A percentile compares a stretch with the other conserved stretches of the same genome.
These are phyloP conservation scores for Cornus controversa DNA, from an alignment of 148 eudicot genomes.

Conservation along the genomic window DNA sequence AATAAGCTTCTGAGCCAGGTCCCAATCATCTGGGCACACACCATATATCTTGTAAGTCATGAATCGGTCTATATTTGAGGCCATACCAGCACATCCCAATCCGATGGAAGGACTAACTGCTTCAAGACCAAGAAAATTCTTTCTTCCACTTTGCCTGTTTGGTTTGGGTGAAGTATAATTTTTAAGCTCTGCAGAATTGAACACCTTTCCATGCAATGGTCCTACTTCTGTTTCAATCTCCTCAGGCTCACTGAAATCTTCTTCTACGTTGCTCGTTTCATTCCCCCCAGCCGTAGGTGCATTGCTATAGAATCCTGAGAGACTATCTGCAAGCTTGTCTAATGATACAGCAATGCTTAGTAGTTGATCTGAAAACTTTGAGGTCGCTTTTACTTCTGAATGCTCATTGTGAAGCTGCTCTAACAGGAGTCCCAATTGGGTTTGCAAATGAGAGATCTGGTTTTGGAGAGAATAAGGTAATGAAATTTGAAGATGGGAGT, in stretches of 20 bases:
- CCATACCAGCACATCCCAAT: constrained; percentile 14
- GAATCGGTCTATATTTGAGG: constrained; percentile 13
- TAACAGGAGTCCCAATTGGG: constrained; percentile 11
- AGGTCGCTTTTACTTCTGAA: neutral
- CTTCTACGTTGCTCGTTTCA: constrained; percentile 16
- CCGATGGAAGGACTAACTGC: constrained; percentile 21
- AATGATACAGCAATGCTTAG: constrained; percentile 20
- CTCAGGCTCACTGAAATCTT: constrained; percentile 20
- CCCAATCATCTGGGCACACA: constrained; percentile 31
- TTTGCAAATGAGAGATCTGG: constrained; percentile 25
- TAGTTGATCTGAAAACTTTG: constrained; percentile 22
- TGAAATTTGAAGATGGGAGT: constrained; percentile 8
- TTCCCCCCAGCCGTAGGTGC: neutral
- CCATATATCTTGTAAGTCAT: constrained; percentile 18
- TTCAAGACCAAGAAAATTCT: constrained; percentile 25
- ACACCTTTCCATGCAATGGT: neutral
- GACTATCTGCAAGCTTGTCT: constrained; percentile 20
- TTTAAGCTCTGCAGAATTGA: constrained; percentile 14
- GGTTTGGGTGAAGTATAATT: constrained; percentile 24
- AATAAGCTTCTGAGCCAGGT: constrained; percentile 31
- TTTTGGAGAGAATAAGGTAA: constrained; percentile 15
- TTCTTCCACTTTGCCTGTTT: constrained; percentile 21
- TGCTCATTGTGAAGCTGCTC: constrained; percentile 14
- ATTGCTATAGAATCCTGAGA: constrained; percentile 7
- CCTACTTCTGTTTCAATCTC: constrained; percentile 17